Percentiles rank a stretch among this genome's conserved stretches.
Conservation (phyloP, 768 basidiomycete species). For the Tubosaeta brunneosetosa region DNA sequence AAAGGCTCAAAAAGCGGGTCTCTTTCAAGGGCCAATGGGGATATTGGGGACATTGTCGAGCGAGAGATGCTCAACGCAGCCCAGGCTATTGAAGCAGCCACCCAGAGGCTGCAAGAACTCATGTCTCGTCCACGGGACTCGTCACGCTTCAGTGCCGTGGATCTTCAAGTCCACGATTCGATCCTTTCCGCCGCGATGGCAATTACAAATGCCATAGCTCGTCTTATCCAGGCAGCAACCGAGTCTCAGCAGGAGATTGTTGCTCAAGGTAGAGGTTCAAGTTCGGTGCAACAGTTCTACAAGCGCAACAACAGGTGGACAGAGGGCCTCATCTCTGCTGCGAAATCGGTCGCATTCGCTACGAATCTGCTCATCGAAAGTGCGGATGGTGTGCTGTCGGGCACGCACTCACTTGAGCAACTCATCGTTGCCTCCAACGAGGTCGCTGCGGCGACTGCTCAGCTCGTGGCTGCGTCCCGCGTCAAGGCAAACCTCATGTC, state of each 20-base stretch:
- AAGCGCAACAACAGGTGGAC: constrained; percentile 99
- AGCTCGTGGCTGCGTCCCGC: constrained; percentile 95
- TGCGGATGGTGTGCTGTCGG: constrained; percentile 95
- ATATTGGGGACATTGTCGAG: constrained; percentile 94
- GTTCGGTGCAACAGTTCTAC: constrained; percentile 94
- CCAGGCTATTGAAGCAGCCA: constrained; percentile 89
- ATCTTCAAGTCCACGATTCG: constrained; percentile 96
- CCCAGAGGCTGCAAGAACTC: constrained; percentile 82
- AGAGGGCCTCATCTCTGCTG: constrained; percentile 96
- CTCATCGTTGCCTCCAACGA: constrained; percentile 99
- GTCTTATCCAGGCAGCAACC: constrained; percentile 93
- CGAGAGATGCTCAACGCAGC: constrained; percentile 95
- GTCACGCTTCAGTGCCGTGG: constrained; percentile 82
- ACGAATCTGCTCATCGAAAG: constrained; percentile 94
- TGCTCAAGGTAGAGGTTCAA: constrained; percentile 89
- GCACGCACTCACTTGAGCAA: constrained; percentile 95
- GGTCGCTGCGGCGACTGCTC: constrained; percentile 94
- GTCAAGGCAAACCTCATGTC: constrained; percentile 99
- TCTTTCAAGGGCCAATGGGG: constrained; percentile 76
- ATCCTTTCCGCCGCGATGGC: constrained; percentile 91
- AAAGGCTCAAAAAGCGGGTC: constrained; percentile 71
- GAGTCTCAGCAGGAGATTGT: constrained; percentile 99
- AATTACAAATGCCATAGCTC: constrained; percentile 91
- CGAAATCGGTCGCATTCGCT: constrained; percentile 95
- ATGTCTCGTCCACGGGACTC: constrained; percentile 89